These are phyloP conservation scores for Penicillium vulpinum DNA, from an alignment of 2,329 filamentous ascomycete genomes.

Conservation along the genomic window DNA sequence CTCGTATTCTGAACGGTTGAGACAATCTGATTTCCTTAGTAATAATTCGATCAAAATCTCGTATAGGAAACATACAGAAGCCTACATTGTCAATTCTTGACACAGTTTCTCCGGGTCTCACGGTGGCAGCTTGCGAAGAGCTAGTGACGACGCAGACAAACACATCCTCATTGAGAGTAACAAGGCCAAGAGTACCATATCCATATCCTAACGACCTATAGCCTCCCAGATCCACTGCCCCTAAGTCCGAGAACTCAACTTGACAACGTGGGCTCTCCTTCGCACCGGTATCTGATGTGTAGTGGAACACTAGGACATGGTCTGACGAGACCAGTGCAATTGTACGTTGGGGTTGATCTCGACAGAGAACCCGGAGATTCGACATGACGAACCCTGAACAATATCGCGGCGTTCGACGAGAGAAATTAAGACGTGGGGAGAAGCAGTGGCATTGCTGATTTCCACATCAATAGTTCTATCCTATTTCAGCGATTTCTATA, in stretches of 20 bases:
- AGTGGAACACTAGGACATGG: slow-evolving; percentile 80
- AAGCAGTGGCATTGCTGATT: slow-evolving; percentile 8
- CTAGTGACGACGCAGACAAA: slow-evolving; percentile 88
- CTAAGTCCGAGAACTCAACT: slow-evolving; percentile 75
- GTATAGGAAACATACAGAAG: slow-evolving; percentile 58
- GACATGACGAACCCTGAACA: too few species aligned
- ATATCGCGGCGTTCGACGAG: too few species aligned
- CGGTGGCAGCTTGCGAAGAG: slow-evolving; percentile 73
- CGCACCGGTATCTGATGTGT: slow-evolving; percentile 63
- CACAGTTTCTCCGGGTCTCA: slow-evolving; percentile 84
- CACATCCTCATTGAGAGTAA: slow-evolving; percentile 78
- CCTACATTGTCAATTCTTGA: slow-evolving; percentile 84
- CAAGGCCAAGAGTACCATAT: slow-evolving; percentile 83
- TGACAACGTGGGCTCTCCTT: slow-evolving; percentile 66
- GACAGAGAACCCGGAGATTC: slow-evolving; percentile 73
- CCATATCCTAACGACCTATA: slow-evolving; percentile 78
- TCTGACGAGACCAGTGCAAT: slow-evolving; percentile 80
- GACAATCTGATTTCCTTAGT: slow-evolving; percentile 61
- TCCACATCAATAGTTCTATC: not conserved
- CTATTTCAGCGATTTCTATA: slow-evolving; percentile 4
- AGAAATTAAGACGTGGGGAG: not conserved
- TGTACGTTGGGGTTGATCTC: slow-evolving; percentile 81
- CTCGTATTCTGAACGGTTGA: slow-evolving; percentile 85
- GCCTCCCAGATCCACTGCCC: slow-evolving; percentile 67
- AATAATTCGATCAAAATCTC: not conserved